phyloP scores from a whole-genome alignment of 148 eudicot genomes.

The Bassia scoparia region DNA sequence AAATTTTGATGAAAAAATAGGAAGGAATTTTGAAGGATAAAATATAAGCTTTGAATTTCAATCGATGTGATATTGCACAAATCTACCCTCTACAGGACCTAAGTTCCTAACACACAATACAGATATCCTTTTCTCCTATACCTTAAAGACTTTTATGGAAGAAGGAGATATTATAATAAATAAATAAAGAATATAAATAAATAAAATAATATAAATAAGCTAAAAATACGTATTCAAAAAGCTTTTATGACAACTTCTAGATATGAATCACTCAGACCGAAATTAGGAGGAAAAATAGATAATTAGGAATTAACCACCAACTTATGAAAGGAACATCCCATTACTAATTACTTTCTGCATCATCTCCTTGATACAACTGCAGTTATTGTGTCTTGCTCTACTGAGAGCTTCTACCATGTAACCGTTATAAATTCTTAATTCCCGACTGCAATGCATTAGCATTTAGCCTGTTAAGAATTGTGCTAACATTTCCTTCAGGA shows the following conservation, averaged over 20 bases:
- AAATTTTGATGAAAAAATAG: no score
- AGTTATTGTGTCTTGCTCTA: background rate
- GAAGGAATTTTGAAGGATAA: no score
- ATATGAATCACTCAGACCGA: background rate
- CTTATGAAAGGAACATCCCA: background rate
- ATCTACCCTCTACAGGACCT: background rate
- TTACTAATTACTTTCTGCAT: slow-evolving; percentile 2
- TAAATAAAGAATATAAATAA: no score
- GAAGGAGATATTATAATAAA: background rate
- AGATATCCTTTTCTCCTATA: background rate
- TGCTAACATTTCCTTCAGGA: background rate
- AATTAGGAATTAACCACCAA: background rate
- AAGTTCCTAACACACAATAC: background rate
- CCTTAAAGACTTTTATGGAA: background rate
- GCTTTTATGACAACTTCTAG: background rate
- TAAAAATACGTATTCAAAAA: no score
- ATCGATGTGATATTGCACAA: no score
- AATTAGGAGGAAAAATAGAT: background rate
- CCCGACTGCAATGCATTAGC: background rate
- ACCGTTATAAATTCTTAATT: background rate
- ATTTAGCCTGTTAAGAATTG: background rate
- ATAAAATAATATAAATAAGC: no score
- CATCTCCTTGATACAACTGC: background rate
- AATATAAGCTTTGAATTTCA: no score
- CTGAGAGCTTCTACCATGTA: slow-evolving; percentile 2